Percentiles rank a stretch among this genome's conserved stretches.
Evolutionary conservation across 371 early-diverging fungal species (phyloP).

Genomic region (Apophysomyces ossiformis): DNA sequence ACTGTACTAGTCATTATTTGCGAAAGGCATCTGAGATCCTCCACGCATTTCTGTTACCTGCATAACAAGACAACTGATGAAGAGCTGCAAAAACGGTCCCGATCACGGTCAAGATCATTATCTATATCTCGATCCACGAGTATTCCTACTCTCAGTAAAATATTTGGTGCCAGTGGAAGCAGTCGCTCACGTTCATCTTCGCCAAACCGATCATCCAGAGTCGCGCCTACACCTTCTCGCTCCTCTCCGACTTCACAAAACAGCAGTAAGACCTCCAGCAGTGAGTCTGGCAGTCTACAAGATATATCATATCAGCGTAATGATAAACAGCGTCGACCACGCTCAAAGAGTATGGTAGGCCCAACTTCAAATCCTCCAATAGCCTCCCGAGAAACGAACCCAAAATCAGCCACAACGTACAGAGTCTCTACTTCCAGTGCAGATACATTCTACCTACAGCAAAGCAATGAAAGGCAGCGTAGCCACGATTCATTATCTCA

Average conservation of each 20-base stretch:
- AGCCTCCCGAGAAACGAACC: background rate
- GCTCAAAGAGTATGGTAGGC: slow-evolving; percentile 5
- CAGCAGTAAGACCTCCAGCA: background rate
- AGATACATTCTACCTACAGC: background rate
- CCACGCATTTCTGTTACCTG: slow-evolving; percentile 26
- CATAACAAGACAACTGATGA: slow-evolving; percentile 25
- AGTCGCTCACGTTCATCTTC: slow-evolving; percentile 41
- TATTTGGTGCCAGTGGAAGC: slow-evolving; percentile 27
- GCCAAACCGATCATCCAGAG: slow-evolving; percentile 24
- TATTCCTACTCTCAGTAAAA: slow-evolving; percentile 41
- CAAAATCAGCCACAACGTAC: background rate
- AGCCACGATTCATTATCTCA: background rate
- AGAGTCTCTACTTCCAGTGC: background rate
- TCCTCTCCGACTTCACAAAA: slow-evolving; percentile 17
- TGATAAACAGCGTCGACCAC: slow-evolving; percentile 15
- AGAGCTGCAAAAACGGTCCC: slow-evolving; percentile 30
- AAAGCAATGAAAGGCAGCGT: background rate
- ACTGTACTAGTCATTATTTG: slow-evolving; percentile 37
- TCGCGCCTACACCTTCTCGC: slow-evolving; percentile 20
- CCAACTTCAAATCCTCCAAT: background rate
- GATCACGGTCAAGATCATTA: slow-evolving; percentile 47
- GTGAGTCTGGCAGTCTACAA: slow-evolving; percentile 2
- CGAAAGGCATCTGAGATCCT: slow-evolving; percentile 37
- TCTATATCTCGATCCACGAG: slow-evolving; percentile 46
- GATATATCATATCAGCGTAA: slow-evolving; percentile 13